A percentile compares a stretch with the other conserved stretches of the same genome.
Conservation (phyloP, 83 land plant genomes). For the Picea abies region DNA sequence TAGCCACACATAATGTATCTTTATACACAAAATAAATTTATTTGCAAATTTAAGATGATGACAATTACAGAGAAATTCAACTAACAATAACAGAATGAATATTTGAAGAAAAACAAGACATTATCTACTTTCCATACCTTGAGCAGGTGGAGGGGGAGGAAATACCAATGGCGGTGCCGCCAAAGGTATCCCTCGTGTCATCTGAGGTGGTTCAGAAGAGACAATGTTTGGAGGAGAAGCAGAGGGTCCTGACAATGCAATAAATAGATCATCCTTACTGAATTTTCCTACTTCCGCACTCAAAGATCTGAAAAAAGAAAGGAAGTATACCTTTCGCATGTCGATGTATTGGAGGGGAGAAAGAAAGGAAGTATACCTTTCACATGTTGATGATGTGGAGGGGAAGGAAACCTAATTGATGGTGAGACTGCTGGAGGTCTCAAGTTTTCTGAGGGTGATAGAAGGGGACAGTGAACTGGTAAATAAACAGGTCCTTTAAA, state of each 20-base stretch:
- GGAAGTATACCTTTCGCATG: neutral
- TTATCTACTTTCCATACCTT: slow-evolving; percentile 3
- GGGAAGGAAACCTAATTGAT: neutral
- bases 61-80: neutral
- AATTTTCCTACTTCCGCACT: neutral
- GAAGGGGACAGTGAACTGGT: slow-evolving; percentile 6
- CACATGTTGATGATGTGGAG: slow-evolving; percentile 5
- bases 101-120: neutral
- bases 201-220: slow-evolving; percentile 8
- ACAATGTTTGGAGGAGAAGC: slow-evolving; percentile 16
- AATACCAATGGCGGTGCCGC: slow-evolving; percentile 11
- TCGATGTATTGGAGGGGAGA: neutral
- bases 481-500: slow-evolving; percentile 1
- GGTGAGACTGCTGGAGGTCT: slow-evolving; percentile 9
- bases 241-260: slow-evolving; percentile 6
- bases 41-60: neutral
- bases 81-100: neutral
- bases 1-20: neutral
- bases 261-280: neutral
- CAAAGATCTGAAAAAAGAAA: neutral
- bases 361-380: too few relatives aligned
- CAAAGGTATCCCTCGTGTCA: neutral
- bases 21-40: neutral
- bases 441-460: slow-evolving; percentile 4
- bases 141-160: slow-evolving; percentile 24